A percentile compares a stretch with the other conserved stretches of the same genome.
Evolutionary conservation across 2,329 filamentous ascomycete genomes (phyloP).

Genomic region (Torrubiella hemipterigena): DNA sequence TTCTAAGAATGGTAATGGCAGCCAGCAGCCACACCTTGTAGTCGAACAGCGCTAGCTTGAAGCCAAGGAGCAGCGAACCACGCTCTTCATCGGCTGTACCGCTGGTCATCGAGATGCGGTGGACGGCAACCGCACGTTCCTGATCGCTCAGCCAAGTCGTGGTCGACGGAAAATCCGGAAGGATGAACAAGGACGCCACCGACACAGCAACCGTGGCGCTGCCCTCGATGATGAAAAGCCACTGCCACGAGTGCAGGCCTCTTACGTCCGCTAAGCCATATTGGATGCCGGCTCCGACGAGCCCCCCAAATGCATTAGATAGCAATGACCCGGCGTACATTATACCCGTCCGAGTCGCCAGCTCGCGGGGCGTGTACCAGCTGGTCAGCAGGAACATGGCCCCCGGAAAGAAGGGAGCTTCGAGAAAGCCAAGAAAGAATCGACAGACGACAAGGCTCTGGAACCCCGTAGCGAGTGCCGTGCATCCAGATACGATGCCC

Average conservation of each 20-base stretch:
- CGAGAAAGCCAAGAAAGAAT: conserved; percentile 15
- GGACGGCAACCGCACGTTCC: conserved; percentile 41
- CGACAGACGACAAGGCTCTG: conserved; percentile 13
- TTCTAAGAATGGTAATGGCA: conserved; percentile 42
- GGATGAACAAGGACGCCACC: conserved; percentile 6
- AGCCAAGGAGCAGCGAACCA: conserved; percentile 34
- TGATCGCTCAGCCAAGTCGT: conserved; percentile 26
- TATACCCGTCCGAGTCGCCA: conserved; percentile 14
- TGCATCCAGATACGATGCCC: conserved; percentile 15
- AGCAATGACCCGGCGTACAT: conserved; percentile 15
- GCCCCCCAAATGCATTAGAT: conserved; percentile 15
- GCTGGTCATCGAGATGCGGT: conserved; percentile 32
- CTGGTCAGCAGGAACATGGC: conserved; percentile 15
- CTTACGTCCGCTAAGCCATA: conserved; percentile 13
- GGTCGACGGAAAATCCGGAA: conserved; percentile 20
- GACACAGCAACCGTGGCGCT: conserved; percentile 9
- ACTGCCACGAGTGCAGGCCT: conserved; percentile 13
- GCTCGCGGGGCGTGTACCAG: conserved; percentile 19
- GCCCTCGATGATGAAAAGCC: conserved; percentile 11
- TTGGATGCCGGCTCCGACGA: conserved; percentile 13
- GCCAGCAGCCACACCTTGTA: conserved; percentile 45
- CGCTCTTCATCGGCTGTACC: conserved; percentile 39
- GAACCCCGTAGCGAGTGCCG: conserved; percentile 15
- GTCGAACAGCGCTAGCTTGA: conserved; percentile 43
- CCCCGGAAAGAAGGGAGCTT: conserved; percentile 17